Evolutionary conservation across 352 stramenopile species (phyloP).

Genomic region (Phytophthora hybrid): DNA sequence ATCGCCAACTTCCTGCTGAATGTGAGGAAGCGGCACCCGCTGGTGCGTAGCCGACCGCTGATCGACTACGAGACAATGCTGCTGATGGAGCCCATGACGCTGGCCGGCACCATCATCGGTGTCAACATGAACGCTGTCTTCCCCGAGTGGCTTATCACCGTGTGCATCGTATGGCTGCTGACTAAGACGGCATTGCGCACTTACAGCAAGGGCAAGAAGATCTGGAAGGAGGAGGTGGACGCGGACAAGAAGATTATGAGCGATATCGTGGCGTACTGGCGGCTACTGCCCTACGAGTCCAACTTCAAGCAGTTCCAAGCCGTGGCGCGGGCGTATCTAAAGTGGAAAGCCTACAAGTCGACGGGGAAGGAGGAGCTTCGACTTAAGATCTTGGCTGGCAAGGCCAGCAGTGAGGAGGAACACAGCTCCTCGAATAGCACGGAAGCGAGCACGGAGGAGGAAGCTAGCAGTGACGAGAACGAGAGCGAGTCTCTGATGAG

Average conservation of each 20-base stretch:
- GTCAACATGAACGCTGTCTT: slow-evolving; percentile 89
- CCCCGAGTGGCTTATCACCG: slow-evolving; percentile 84
- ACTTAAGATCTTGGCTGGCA: slow-evolving; percentile 49
- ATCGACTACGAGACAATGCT: slow-evolving; percentile 90
- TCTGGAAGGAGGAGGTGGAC: slow-evolving; percentile 70
- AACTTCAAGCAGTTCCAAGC: slow-evolving; percentile 79
- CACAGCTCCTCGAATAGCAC: slow-evolving; percentile 37
- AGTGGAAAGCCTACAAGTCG: slow-evolving; percentile 78
- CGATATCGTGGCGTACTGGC: slow-evolving; percentile 75
- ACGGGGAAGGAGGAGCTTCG: slow-evolving; percentile 34
- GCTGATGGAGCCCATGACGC: slow-evolving; percentile 89
- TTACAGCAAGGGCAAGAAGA: slow-evolving; percentile 70
- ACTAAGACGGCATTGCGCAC: slow-evolving; percentile 76
- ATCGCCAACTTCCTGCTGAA: slow-evolving; percentile 85
- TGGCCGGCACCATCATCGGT: slow-evolving; percentile 86
- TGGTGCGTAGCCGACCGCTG: slow-evolving; percentile 64
- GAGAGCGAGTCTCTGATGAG: slow-evolving; percentile 71
- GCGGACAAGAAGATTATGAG: slow-evolving; percentile 55
- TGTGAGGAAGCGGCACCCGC: slow-evolving; percentile 65
- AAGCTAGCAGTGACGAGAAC: slow-evolving; percentile 53
- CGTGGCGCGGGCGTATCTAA: slow-evolving; percentile 73
- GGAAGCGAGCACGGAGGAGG: slow-evolving; percentile 49
- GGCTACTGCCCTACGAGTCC: slow-evolving; percentile 65
- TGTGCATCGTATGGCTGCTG: slow-evolving; percentile 82
- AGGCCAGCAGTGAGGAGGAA: slow-evolving; percentile 38